phyloP scores from a whole-genome alignment of 2,329 filamentous ascomycete species.

The Aspergillus chevalieri region DNA sequence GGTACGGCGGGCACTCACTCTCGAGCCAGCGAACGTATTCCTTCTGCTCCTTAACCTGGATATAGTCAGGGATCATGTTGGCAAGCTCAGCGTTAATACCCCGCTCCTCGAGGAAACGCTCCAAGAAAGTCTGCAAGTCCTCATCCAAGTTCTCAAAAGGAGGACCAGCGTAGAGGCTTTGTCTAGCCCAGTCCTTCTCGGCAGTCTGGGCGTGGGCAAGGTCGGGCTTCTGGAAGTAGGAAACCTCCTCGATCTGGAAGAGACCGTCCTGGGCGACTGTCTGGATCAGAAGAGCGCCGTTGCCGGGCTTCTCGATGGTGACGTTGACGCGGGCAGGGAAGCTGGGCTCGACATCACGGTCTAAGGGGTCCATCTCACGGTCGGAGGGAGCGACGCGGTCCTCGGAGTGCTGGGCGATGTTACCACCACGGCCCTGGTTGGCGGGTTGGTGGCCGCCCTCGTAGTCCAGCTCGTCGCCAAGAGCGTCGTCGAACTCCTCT shows the following conservation, averaged over 20 bases:
- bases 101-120: slow-evolving; percentile 90
- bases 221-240: slow-evolving; percentile 73
- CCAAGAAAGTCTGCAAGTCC: slow-evolving; percentile 85
- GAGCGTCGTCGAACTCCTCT: slow-evolving; percentile 52
- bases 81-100: slow-evolving; percentile 83
- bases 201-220: slow-evolving; percentile 70
- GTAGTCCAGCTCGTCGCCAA: slow-evolving; percentile 54
- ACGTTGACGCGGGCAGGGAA: slow-evolving; percentile 81
- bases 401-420: slow-evolving; percentile 47
- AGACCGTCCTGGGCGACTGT: slow-evolving; percentile 78
- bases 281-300: slow-evolving; percentile 81
- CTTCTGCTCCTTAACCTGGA: slow-evolving; percentile 96
- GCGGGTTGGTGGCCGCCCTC: slow-evolving; percentile 50
- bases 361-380: slow-evolving; percentile 52
- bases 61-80: slow-evolving; percentile 89
- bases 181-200: slow-evolving; percentile 69
- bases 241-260: slow-evolving; percentile 84
- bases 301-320: slow-evolving; percentile 78
- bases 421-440: slow-evolving; percentile 49
- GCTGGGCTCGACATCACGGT: slow-evolving; percentile 46
- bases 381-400: slow-evolving; percentile 53
- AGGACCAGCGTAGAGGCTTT: slow-evolving; percentile 80
- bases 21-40: slow-evolving; percentile 90
- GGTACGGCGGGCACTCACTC: slow-evolving; percentile 40
- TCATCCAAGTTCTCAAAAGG: slow-evolving; percentile 92